A percentile compares a stretch with the other conserved stretches of the same genome.
Evolutionary conservation across 805 yeast species (phyloP).

Genomic region (Lipomyces kockii): DNA sequence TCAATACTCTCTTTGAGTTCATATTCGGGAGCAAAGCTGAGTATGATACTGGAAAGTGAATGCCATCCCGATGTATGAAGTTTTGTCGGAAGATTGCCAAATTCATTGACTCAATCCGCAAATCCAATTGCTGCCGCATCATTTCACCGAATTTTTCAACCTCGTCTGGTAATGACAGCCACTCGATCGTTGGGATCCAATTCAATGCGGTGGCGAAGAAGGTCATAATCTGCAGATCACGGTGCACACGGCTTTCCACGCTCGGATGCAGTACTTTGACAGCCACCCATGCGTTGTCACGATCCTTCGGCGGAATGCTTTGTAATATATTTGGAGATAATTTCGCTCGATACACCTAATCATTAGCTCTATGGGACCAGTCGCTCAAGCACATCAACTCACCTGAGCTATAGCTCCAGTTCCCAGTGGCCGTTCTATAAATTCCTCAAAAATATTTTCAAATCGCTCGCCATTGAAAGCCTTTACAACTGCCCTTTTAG

Average conservation of each 20-base stretch:
- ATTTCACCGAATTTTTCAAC: conserved; percentile 83
- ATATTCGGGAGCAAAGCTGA: conserved; percentile 44
- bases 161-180: conserved; percentile 94
- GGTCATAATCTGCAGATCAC: conserved; percentile 84
- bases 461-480: conserved; percentile 62
- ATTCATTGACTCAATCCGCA: conserved; percentile 87
- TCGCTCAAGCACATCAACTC: neutral
- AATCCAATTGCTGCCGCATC: conserved; percentile 87
- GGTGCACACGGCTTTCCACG: conserved; percentile 68
- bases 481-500: conserved; percentile 60
- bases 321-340: conserved; percentile 48
- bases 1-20: conserved; percentile 72
- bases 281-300: conserved; percentile 61
- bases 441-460: conserved; percentile 80
- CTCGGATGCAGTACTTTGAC: conserved; percentile 91
- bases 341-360: conserved; percentile 72
- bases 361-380: neutral
- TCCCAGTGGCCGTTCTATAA: conserved; percentile 77
- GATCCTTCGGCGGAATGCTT: conserved; percentile 28
- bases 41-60: conserved; percentile 82
- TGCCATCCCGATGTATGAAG: conserved; percentile 60
- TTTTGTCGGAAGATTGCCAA: conserved; percentile 71
- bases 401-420: conserved; percentile 97
- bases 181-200: conserved; percentile 89
- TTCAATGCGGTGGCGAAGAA: conserved; percentile 76